Base-by-base conservation (phyloP, 805 yeast genomes). In the Candida dajiaensis region DNA sequence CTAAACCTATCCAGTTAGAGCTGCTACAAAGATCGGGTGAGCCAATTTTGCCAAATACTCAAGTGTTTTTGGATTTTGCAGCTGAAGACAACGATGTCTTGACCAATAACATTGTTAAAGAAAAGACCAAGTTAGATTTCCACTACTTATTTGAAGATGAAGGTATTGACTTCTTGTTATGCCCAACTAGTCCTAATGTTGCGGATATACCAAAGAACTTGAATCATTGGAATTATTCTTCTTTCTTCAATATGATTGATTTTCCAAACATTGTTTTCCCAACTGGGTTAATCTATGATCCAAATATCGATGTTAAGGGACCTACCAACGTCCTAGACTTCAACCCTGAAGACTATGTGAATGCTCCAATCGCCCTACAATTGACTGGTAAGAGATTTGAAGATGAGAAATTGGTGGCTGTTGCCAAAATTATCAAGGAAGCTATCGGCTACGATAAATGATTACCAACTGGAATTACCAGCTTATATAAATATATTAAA, bases 161-260 rank as follows among this genome's bases (percentile, higher is more conserved):
- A 56, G 73, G 74, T 42, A 68, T 84, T 39, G 92, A 85, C 58
- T 77, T 84, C 61, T 73, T 85, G 49, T 64, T 85, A 41, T 73
- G 82, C 47, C 90, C 92, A 45, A 73, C 81, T 8, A 78, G 78
- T 60, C 76, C 77, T 48, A 83, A 83, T 53, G 85, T 83, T 44
- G 88, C 92, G 6, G 88, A 89, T 20, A 72, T 73, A 40, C 78
- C 84, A 38, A 78, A 76, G 44, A 72, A 76, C 51, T 74, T 85
- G 7, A 78, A 73, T 59, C 83, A 83, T 64, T 86, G 94, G 90
- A 83, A 88, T 16, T 86, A 86, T 71, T 82, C 90, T 11, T 69
- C 89, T 3, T 73, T 83, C 56, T 86, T 78, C 75, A 85, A 85
- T 65, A 56, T 85, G 50, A 64, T 84, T 49, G 94, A 85, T 62